Evolutionary conservation across 768 basidiomycete species (phyloP).

Genomic region (Phylloporus scabripes): DNA sequence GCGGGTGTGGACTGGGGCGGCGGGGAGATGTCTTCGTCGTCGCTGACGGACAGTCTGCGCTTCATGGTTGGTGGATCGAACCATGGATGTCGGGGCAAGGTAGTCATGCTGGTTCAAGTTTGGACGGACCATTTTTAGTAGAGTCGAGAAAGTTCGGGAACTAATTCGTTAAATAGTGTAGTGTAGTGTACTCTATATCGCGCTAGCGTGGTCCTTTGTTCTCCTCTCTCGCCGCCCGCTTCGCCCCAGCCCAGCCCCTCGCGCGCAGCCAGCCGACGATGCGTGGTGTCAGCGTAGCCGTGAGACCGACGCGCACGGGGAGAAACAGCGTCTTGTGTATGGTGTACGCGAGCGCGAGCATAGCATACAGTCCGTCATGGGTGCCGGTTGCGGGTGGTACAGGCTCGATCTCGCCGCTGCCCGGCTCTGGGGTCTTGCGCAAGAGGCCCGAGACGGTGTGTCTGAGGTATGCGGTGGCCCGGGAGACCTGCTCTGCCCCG

Average conservation of each 20-base stretch:
- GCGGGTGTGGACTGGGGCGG: not conserved
- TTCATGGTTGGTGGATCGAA: conserved; percentile 36
- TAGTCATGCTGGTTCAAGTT: conserved; percentile 16
- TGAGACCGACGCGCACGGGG: conserved; percentile 84
- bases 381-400: conserved; percentile 34
- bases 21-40: conserved; percentile 5
- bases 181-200: conserved; percentile 4
- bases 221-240: conserved; percentile 43
- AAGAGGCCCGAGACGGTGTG: conserved; percentile 40
- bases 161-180: conserved; percentile 1
- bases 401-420: conserved; percentile 47
- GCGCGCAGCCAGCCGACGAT: conserved; percentile 81
- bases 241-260: conserved; percentile 78
- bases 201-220: not conserved
- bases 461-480: conserved; percentile 55
- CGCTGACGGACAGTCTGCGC: conserved; percentile 31
- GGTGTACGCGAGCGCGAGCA: conserved; percentile 88
- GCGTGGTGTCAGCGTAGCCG: conserved; percentile 78
- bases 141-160: conserved; percentile 11
- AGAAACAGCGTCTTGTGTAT: conserved; percentile 94
- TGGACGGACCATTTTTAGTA: not conserved
- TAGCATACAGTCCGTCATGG: conserved; percentile 81
- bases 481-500: conserved; percentile 86
- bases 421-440: conserved; percentile 56
- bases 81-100: conserved; percentile 44